These are phyloP conservation scores for Bauhinia variegata DNA, from an alignment of 306 rosid genomes.

Conservation along the genomic window DNA sequence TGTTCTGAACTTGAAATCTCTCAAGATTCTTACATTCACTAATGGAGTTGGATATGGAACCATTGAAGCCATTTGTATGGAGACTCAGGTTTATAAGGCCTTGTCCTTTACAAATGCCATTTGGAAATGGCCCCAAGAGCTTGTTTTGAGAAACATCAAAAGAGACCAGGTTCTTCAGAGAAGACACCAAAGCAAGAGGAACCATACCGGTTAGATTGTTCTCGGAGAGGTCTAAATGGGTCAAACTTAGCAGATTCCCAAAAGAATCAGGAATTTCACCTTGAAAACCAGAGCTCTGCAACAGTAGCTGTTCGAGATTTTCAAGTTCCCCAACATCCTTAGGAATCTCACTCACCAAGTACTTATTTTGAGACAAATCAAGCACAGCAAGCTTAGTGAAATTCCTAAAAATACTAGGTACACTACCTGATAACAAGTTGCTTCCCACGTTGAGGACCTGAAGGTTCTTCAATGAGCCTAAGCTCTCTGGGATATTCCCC, in stretches of 20 bases:
- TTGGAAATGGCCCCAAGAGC: conserved; percentile 77
- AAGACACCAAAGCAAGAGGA: conserved; percentile 58
- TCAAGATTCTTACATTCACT: conserved; percentile 76
- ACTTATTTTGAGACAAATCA: conserved; percentile 80
- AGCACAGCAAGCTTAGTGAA: conserved; percentile 71
- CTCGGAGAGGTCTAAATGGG: conserved; percentile 76
- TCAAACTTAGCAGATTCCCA: conserved; percentile 58
- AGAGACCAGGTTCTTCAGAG: conserved; percentile 74
- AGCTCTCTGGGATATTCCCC: conserved; percentile 72
- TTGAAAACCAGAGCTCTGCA: conserved; percentile 84
- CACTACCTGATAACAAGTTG: conserved; percentile 78
- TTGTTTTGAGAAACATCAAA: conserved; percentile 88
- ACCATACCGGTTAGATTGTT: conserved; percentile 79
- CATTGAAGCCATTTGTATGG: conserved; percentile 72
- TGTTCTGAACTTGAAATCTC: conserved; percentile 92
- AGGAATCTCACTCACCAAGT: conserved; percentile 85
- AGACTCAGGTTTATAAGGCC: conserved; percentile 64
- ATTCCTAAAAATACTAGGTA: conserved; percentile 64
- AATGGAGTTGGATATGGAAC: conserved; percentile 62
- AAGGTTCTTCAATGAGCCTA: conserved; percentile 68
- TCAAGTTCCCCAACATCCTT: conserved; percentile 67
- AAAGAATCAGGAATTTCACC: conserved; percentile 80
- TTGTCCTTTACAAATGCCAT: conserved; percentile 65
- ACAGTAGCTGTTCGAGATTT: conserved; percentile 61
- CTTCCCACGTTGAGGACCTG: conserved; percentile 67